Base-by-base conservation (phyloP, 192 early-diverging fungal species). In the Obelidium mucronatum region DNA sequence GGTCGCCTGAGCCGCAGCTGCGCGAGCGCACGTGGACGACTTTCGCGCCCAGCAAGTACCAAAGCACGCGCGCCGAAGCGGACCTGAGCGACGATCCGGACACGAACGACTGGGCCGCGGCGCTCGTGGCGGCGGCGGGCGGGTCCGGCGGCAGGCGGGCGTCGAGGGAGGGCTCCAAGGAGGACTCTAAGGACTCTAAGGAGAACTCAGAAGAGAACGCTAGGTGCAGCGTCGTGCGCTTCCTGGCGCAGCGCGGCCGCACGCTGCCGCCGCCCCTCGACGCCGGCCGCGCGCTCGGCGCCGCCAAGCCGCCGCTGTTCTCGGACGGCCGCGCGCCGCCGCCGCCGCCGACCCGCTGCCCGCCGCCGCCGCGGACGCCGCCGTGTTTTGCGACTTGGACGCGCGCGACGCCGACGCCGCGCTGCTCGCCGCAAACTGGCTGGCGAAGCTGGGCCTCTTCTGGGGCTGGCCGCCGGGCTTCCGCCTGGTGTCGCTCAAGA, bases 351-450 rank as follows among this genome's bases (percentile, higher is more conserved):
- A n/a, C 30, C n/a, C 17, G 8, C 5, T 13, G 17, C 13, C 24
- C 59, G 26, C 40, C 24, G 60, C 72, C 72, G 6, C 2, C 19
- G 28, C 30, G 31, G 19, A 8, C 15, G 44, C 31, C 39, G 40
- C 42, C 60, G 69, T 72, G 6, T 72, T 72, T n/a, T 72, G 69
- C 35, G 54, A 59, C 37, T 22, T 40, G 13, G 5, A n/a, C 4
- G 40, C 59, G 4, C 13, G 24, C 6, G 72, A 74, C 31, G 39
- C 40, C 31, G 72, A 74, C 24, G 72, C 72, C 13, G 72, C 31
- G 26, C 11, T 60, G 13, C 13, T 74, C 17, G 56, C 58, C 33
- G 58, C 59, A 37, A 11, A 11, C 17, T 74, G 72, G 72, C 40
- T 51, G 31, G 59, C 60, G n/a, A 74, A 44, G 33, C 30, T 74